Evolutionary conservation across 306 rosid species (phyloP).

Genomic region (Canavalia gladiata): DNA sequence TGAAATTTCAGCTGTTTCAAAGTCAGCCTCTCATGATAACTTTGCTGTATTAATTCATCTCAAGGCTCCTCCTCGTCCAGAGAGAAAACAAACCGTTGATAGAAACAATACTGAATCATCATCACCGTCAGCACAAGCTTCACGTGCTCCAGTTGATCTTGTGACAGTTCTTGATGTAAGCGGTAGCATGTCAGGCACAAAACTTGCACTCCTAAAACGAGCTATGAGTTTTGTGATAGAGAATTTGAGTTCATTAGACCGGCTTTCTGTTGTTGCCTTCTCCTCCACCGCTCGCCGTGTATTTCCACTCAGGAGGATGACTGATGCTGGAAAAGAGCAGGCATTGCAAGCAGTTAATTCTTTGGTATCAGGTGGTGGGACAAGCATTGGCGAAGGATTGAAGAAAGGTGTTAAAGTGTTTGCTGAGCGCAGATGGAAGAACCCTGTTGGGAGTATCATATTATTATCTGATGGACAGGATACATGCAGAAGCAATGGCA

Average conservation of each 20-base stretch:
- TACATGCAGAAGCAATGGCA: constrained; percentile 59
- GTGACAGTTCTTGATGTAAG: constrained; percentile 96
- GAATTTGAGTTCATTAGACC: constrained; percentile 84
- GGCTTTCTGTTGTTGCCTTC: constrained; percentile 87
- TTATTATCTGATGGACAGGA: constrained; percentile 95
- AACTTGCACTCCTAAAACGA: constrained; percentile 83
- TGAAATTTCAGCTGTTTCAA: constrained; percentile 83
- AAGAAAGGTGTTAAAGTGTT: constrained; percentile 88
- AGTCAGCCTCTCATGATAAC: constrained; percentile 64
- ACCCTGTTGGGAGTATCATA: constrained; percentile 90
- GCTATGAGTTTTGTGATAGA: constrained; percentile 97
- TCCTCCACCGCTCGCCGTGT: constrained; percentile 86
- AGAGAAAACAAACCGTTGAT: constrained; percentile 46
- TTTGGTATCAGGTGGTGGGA: constrained; percentile 77
- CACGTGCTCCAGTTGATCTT: constrained; percentile 86
- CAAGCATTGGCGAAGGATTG: constrained; percentile 88
- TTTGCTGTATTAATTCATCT: constrained; percentile 79
- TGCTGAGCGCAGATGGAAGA: constrained; percentile 79
- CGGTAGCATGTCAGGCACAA: constrained; percentile 97
- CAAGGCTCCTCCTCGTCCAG: constrained; percentile 75
- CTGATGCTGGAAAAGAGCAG: constrained; percentile 76
- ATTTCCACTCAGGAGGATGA: constrained; percentile 87
- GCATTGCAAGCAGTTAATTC: constrained; percentile 84
- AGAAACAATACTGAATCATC: constrained; percentile 42
- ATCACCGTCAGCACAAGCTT: constrained; percentile 46